These are phyloP conservation scores for Erythrophleum fordii DNA, from an alignment of 306 rosid species.

Conservation along the genomic window DNA sequence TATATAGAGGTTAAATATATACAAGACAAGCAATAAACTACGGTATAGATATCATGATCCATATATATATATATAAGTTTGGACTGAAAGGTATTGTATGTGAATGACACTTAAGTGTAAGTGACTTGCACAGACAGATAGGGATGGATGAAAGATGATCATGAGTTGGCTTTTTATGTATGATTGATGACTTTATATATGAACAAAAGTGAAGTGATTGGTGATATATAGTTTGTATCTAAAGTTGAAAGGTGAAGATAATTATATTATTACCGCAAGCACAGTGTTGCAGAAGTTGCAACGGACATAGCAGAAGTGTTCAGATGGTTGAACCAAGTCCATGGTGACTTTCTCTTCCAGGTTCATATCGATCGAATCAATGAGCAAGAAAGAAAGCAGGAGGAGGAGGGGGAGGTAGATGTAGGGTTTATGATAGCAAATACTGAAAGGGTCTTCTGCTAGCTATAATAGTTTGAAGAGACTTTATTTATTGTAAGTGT, in stretches of 20 bases:
- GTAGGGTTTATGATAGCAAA: conserved; percentile 15
- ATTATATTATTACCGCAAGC: conserved; percentile 63
- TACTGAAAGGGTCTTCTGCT: background rate
- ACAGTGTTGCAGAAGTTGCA: conserved; percentile 98
- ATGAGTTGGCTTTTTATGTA: background rate
- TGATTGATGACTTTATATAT: background rate
- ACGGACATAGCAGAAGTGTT: conserved; percentile 92
- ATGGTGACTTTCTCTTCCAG: conserved; percentile 68
- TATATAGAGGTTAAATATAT: no score
- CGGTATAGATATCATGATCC: no score
- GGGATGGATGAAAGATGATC: background rate
- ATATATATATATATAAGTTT: background rate
- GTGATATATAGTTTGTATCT: background rate
- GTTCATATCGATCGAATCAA: conserved; percentile 49
- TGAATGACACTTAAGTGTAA: background rate
- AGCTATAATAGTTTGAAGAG: background rate
- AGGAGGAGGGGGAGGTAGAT: background rate
- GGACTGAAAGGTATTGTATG: background rate
- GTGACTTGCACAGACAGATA: background rate
- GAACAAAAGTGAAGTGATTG: background rate
- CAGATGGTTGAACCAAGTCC: conserved; percentile 79
- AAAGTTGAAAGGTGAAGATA: conserved; percentile 24
- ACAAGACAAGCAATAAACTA: no score
- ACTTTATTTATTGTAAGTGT: conserved; percentile 7
- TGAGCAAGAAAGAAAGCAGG: background rate